A percentile compares a stretch with the other conserved stretches of the same genome.
phyloP scores from a whole-genome alignment of 1,284 basidiomycete species.

The Malassezia brasiliensis region DNA sequence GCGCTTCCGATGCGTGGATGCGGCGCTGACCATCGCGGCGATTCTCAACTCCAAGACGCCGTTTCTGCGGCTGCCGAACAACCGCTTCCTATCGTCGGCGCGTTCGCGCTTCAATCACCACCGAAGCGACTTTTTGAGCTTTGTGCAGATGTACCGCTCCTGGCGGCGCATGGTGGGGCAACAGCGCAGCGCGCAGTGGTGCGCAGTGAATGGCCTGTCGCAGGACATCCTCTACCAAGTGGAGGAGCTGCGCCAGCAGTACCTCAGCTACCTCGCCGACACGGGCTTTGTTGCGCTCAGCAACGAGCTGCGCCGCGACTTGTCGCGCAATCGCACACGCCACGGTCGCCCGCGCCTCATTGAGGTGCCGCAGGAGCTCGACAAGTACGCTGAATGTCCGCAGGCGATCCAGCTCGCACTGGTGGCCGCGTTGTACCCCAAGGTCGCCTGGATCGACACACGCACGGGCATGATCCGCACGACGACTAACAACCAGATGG shows the following conservation, averaged over 20 bases:
- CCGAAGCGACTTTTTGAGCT: slow-evolving; percentile 78
- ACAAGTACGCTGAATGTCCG: slow-evolving; percentile 59
- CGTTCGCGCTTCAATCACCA: slow-evolving; percentile 57
- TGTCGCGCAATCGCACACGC: slow-evolving; percentile 53
- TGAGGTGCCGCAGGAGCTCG: slow-evolving; percentile 58
- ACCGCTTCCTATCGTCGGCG: neutral
- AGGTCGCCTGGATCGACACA: slow-evolving; percentile 66
- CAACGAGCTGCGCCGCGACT: slow-evolving; percentile 59
- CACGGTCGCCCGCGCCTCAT: slow-evolving; percentile 62
- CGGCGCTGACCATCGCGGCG: slow-evolving; percentile 84
- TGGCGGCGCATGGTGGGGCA: slow-evolving; percentile 76
- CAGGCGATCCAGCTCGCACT: slow-evolving; percentile 71
- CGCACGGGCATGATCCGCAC: slow-evolving; percentile 60
- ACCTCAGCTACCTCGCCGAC: slow-evolving; percentile 69
- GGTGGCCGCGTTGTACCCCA: slow-evolving; percentile 81
- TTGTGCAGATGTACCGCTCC: slow-evolving; percentile 77
- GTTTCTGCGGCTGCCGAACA: slow-evolving; percentile 51
- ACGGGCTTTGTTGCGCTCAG: slow-evolving; percentile 72
- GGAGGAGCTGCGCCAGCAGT: slow-evolving; percentile 89
- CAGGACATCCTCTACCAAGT: slow-evolving; percentile 88
- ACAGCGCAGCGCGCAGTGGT: slow-evolving; percentile 55
- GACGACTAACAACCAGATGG: slow-evolving; percentile 73
- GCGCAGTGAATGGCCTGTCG: slow-evolving; percentile 72
- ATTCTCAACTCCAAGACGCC: slow-evolving; percentile 86
- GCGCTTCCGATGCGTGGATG: slow-evolving; percentile 80